A percentile compares a stretch with the other conserved stretches of the same genome.
Evolutionary conservation across 1,284 basidiomycete genomes (phyloP).

Genomic region (Ustilago bromivora): DNA sequence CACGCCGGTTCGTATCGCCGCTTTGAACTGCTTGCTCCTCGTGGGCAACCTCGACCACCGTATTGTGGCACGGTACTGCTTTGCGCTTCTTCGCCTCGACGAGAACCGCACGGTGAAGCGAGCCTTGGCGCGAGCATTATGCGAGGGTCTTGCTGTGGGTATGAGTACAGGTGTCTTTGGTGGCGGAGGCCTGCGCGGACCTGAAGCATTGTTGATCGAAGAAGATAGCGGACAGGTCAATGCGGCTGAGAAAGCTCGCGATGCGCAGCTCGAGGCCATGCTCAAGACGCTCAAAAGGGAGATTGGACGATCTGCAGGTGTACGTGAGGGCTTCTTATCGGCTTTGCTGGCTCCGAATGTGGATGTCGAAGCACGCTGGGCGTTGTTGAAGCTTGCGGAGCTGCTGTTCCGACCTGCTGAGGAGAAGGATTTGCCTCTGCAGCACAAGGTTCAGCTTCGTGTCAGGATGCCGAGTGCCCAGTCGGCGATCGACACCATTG

Average conservation of each 20-base stretch:
- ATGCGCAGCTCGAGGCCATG: slow-evolving; percentile 73
- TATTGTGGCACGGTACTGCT: slow-evolving; percentile 84
- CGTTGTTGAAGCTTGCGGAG: slow-evolving; percentile 90
- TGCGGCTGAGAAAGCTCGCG: slow-evolving; percentile 69
- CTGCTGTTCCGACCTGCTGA: slow-evolving; percentile 80
- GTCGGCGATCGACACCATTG: slow-evolving; percentile 9
- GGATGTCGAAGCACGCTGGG: slow-evolving; percentile 90
- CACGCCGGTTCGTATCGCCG: slow-evolving; percentile 87
- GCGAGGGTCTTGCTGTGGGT: slow-evolving; percentile 86
- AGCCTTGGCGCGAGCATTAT: slow-evolving; percentile 85
- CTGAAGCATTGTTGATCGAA: slow-evolving; percentile 54
- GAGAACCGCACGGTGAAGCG: slow-evolving; percentile 84
- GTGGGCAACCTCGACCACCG: slow-evolving; percentile 76
- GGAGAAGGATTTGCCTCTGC: slow-evolving; percentile 60
- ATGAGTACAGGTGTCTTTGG: slow-evolving; percentile 90
- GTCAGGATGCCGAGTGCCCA: slow-evolving; percentile 72
- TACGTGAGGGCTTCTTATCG: slow-evolving; percentile 66
- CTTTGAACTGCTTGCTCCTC: slow-evolving; percentile 92
- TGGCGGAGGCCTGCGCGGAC: slow-evolving; percentile 40
- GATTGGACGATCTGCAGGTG: slow-evolving; percentile 65
- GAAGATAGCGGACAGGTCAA: slow-evolving; percentile 49
- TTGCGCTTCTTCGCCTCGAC: slow-evolving; percentile 89
- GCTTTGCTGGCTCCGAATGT: slow-evolving; percentile 71
- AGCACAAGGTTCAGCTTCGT: slow-evolving; percentile 72
- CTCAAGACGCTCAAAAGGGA: slow-evolving; percentile 64